These are phyloP conservation scores for Jackrogersella minutella DNA, from an alignment of 495 filamentous ascomycete species.

Conservation along the genomic window DNA sequence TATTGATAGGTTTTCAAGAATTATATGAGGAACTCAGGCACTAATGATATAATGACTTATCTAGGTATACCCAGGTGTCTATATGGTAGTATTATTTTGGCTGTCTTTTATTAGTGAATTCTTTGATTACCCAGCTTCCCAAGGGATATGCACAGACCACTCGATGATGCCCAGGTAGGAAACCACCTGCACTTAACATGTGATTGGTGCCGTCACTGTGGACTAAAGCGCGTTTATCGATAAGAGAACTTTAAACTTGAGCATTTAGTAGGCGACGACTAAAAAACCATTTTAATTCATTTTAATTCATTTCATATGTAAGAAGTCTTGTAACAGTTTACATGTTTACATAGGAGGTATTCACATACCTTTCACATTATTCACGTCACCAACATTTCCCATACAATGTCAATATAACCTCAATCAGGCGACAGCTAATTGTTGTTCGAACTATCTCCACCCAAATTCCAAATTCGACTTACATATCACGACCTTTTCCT, in stretches of 20 bases:
- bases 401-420: background rate
- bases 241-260: constrained; percentile 25
- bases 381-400: background rate
- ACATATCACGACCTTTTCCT: background rate
- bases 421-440: background rate
- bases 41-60: background rate
- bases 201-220: constrained; percentile 30
- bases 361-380: background rate
- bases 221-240: constrained; percentile 21
- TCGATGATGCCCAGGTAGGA: background rate
- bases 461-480: background rate
- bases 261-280: no score
- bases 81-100: background rate
- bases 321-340: background rate
- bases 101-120: no score
- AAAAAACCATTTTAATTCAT: no score
- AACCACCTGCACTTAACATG: constrained; percentile 20
- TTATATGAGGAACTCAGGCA: no score
- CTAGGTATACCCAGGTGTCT: background rate
- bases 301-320: background rate
- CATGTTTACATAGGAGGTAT: background rate
- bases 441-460: background rate
- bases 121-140: no score
- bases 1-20: background rate
- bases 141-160: background rate